A percentile compares a stretch with the other conserved stretches of the same genome.
These are phyloP conservation scores for Phialocephala sp. DNA, from an alignment of 2,329 filamentous ascomycete species.

Conservation along the genomic window DNA sequence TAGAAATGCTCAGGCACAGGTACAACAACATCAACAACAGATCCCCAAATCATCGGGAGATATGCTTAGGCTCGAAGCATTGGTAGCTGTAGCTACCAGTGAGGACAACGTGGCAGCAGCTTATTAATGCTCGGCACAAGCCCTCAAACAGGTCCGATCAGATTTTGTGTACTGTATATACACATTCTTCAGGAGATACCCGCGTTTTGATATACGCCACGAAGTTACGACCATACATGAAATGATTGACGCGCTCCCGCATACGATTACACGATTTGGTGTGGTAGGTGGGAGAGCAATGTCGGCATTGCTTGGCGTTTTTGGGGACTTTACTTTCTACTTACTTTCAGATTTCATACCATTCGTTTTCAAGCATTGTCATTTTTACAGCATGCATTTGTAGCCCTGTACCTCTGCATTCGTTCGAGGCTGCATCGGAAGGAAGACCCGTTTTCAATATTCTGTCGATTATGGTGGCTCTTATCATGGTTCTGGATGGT, in stretches of 20 bases:
- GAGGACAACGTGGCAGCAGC: conserved; percentile 51
- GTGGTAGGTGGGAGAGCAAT: conserved; percentile 6
- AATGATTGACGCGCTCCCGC: conserved; percentile 14
- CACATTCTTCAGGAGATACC: conserved; percentile 37
- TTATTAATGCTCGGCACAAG: conserved; percentile 25
- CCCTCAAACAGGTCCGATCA: conserved; percentile 5
- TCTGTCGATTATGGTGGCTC: background rate
- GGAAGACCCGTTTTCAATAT: background rate
- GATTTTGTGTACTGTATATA: conserved; percentile 36
- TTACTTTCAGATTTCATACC: conserved; percentile 5
- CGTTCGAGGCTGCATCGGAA: conserved; percentile 8
- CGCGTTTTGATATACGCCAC: conserved; percentile 36
- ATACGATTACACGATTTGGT: conserved; percentile 5
- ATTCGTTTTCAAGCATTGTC: conserved; percentile 15
- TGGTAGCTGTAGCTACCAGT: conserved; percentile 69
- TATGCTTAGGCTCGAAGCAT: conserved; percentile 63
- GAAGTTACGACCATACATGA: conserved; percentile 30
- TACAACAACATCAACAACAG: conserved; percentile 45
- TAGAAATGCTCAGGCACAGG: conserved; percentile 40
- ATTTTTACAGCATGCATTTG: conserved; percentile 8
- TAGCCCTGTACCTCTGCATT: conserved; percentile 17
- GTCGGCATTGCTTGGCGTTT: conserved; percentile 16
- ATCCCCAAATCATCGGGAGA: conserved; percentile 45
- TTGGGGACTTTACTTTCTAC: conserved; percentile 14
- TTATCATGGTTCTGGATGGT: background rate